These are phyloP conservation scores for Vinca minor DNA, from an alignment of 257 asterid genomes.

Conservation along the genomic window DNA sequence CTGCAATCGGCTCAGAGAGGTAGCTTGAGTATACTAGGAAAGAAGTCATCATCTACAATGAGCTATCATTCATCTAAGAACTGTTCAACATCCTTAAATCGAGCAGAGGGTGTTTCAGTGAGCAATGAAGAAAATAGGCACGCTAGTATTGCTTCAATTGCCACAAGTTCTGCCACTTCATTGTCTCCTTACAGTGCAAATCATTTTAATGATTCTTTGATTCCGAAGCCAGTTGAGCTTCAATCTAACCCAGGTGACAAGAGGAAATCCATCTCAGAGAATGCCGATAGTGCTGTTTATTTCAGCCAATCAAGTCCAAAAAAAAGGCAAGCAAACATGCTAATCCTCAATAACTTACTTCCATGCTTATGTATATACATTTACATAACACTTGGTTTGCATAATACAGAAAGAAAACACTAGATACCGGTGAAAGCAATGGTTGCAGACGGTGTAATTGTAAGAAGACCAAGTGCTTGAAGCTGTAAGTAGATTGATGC, in stretches of 20 bases:
- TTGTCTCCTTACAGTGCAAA: constrained; percentile 21
- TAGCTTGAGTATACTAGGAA: constrained; percentile 32
- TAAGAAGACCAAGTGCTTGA: constrained; percentile 67
- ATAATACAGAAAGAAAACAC: constrained; percentile 41
- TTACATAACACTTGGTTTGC: constrained; percentile 16
- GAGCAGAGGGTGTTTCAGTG: constrained; percentile 23
- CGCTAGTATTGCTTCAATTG: constrained; percentile 21
- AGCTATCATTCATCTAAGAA: constrained; percentile 23
- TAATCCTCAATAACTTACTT: background rate
- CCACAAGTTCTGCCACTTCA: constrained; percentile 21
- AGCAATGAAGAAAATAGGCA: constrained; percentile 18
- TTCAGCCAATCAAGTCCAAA: constrained; percentile 37
- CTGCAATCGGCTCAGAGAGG: constrained; percentile 38
- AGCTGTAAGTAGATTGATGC: constrained; percentile 48
- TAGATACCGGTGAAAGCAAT: constrained; percentile 31
- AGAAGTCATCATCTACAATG: constrained; percentile 26
- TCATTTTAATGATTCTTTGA: constrained; percentile 25
- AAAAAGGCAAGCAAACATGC: constrained; percentile 47
- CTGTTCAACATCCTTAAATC: constrained; percentile 25
- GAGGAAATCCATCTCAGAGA: constrained; percentile 27
- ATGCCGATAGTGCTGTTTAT: constrained; percentile 25
- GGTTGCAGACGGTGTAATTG: constrained; percentile 76
- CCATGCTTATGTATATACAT: constrained; percentile 4
- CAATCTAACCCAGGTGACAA: constrained; percentile 30
- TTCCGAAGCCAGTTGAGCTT: constrained; percentile 29